Evolutionary conservation across 179 eudicot genomes (phyloP), one percentile per base, ranked within the genome.

Genomic region (Silene coronaria): DNA sequence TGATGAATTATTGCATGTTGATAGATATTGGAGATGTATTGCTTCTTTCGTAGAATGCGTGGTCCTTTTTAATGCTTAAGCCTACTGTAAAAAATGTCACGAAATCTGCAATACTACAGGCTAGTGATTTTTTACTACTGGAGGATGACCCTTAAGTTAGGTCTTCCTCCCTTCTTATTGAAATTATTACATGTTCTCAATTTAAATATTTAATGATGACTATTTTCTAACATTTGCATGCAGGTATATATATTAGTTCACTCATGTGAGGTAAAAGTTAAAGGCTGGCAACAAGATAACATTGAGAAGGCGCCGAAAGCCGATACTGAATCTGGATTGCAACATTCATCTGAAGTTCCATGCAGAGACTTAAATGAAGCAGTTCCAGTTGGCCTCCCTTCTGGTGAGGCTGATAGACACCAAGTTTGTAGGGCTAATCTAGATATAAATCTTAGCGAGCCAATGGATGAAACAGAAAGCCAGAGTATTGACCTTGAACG

Each of bases 201-300:
- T 24, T 72, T n/a, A n/a, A n/a, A n/a, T n/a, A n/a, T n/a, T n/a
- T 70, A 57, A 19, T 74, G n/a, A 64, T 58, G 73, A 16, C 17
- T 17, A 0, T 30, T 28, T 26, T 71, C 62, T 57, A 53, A 53
- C 64, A 55, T 78, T n/a, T 70, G 27, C 45, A 32, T 78, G 76
- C 79, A 95, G 99, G 97, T 93, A 64, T 95, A 93, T 82, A 82
- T 95, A 24, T 81, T 95, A 87, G 97, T 89, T 78, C 97, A 95
- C 83, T 80, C 86, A 22, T 84, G 87, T 77, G 91, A 83, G 79
- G 86, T 81, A 61, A 84, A 84, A 75, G 76, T 64, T 38, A 82
- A 90, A 83, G 91, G 80, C 42, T 71, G 65, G 87, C 85, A 82
- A 81, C 82, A 58, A 59, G 77, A 76, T 46, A 78, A 80, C 23